Evolutionary conservation across 768 basidiomycete genomes (phyloP), one percentile per base, ranked within the genome.

Genomic region (Lactarius hengduanensis): DNA sequence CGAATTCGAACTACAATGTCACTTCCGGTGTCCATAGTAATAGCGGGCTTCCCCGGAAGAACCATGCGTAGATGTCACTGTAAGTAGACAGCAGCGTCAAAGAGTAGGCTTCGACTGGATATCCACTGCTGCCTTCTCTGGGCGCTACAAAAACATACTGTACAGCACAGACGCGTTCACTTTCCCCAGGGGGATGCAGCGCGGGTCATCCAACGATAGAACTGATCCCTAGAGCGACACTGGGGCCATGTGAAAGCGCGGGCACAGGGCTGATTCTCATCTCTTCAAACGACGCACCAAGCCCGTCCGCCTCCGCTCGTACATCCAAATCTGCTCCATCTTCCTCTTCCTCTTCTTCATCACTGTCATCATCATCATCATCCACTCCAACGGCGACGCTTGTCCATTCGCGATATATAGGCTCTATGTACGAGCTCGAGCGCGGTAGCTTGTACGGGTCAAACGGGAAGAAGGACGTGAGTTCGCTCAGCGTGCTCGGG

Each of bases 381-480:
- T 88, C 89, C 20, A 86, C 85, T 9, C 79, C 82, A 28, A 85
- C 80, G 4, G 91, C 89, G 4, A 96, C 94, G 38, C 86, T 80
- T 20, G 86, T 80, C 96, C 96, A 99, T 67, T 96, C 92, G 55
- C 95, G 82, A 73, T 98, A 99, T 32, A 97, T 84, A 10, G 80
- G 81, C 61, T 92, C 87, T 62, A 99, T 90, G 72, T 88, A 97
- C 26, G 77, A 75, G 36, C 83, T 80, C 43, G 93, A 94, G 64
- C 86, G 83, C 0, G 93, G 90, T 5, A 99, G 86, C 66, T 88
- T 91, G 80, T 94, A 98, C 2, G 97, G 97, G 76, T 99, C 97
- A 74, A 99, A 99, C 0, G 97, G 97, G 81, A 99, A 99, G 80
- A 98, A 98, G 13, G 89, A 87, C 73, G 94, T 94, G 63, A 98